A percentile compares a stretch with the other conserved stretches of the same genome.
phyloP scores from a whole-genome alignment of 2,329 filamentous ascomycete species.

The Venturia oleaginea region DNA sequence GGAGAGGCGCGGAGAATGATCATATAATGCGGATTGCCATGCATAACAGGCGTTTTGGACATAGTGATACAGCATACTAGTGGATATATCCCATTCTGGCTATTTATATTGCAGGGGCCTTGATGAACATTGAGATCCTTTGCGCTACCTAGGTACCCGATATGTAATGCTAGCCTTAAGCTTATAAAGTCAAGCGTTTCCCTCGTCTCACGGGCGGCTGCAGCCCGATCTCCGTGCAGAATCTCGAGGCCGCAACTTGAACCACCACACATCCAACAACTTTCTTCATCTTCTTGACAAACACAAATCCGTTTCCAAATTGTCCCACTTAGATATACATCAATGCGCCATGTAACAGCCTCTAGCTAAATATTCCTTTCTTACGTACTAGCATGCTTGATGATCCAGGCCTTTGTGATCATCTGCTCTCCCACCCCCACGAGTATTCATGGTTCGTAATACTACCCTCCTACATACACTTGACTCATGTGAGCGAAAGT shows the following conservation, averaged over 20 bases:
- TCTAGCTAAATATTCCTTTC: neutral
- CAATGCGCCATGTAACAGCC: neutral
- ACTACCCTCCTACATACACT: neutral
- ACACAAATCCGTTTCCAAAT: neutral
- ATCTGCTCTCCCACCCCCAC: neutral
- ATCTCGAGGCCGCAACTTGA: neutral
- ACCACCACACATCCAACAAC: neutral
- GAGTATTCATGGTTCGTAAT: neutral
- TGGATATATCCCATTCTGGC: neutral
- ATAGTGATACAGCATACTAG: neutral
- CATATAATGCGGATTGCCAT: neutral
- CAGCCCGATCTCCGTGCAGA: neutral
- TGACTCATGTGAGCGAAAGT: neutral
- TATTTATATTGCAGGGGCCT: neutral
- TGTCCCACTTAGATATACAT: neutral
- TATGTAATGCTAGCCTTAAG: too few relatives aligned
- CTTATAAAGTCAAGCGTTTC: neutral
- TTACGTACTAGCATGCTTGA: neutral
- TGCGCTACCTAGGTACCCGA: neutral
- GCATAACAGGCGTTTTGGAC: constrained; percentile 2
- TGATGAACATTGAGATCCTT: neutral
- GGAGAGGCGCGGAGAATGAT: neutral
- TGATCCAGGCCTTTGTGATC: neutral
- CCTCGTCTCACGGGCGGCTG: neutral
- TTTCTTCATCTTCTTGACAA: neutral